Evolutionary conservation across 2,329 filamentous ascomycete species (phyloP), one percentile per base, ranked within the genome.

Genomic region (Ophiostoma himal-ulmi): DNA sequence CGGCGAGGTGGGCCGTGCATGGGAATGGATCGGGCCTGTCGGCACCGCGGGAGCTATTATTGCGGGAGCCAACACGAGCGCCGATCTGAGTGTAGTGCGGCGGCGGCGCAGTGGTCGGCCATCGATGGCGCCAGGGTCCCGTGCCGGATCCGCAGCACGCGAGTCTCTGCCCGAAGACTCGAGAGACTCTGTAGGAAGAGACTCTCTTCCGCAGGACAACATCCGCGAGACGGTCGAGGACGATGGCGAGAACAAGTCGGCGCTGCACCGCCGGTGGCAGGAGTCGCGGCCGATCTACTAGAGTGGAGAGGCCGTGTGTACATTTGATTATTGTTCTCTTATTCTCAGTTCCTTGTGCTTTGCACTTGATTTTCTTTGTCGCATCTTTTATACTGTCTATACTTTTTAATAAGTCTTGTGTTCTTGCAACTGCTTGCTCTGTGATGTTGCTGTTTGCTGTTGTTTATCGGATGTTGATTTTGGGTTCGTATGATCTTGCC

Each of bases 11-110:
- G 87, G 86, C 37, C 82, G 87, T 37, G 88, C 87, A 0, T 90
- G 88, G 88, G 88, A 90, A 77, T 90, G 88, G 88, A 89, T 90
- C 73, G 88, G 88, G 0, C 85, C 87, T 17, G 81, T 83, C 22
- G 78, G 81, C 22, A 83, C 82, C 41, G 81, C 82, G 41, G 26
- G 48, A 34, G 62, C 41, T 22, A 67, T 66, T 72, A 69, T 22
- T 81, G 82, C 44, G 79, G 71, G 72, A 54, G 57, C 36, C 70
- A 54, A 34, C 52, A 44, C 26, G 14, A 10, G n/a, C 13, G 37
- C 65, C 36, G 48, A 37, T 7, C 14, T 70, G 30, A 73, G 73
- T 8, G 41, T 70, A 22, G 72, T 69, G 34, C 78, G 83, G 60
- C 80, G 83, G 67, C 81, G 85, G 44, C 83, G 82, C 74, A 87